Evolutionary conservation across 1,284 basidiomycete species (phyloP), one percentile per base, ranked within the genome.

Genomic region (Mycosarcoma mackinlayi): DNA sequence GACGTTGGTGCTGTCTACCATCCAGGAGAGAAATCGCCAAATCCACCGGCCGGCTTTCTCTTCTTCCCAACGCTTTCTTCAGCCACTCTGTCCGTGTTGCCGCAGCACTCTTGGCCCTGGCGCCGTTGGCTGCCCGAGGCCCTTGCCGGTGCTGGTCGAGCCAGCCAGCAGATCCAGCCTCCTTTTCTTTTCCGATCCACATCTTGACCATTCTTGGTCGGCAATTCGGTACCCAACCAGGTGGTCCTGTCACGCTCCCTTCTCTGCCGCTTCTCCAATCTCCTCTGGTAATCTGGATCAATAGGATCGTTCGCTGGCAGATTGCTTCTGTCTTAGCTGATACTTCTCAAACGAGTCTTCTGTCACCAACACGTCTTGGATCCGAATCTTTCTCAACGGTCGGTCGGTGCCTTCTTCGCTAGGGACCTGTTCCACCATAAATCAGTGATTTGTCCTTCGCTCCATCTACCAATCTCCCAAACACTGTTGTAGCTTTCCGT

Each of bases 401-500:
- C 91, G 87, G 68, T 98, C 94, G 0, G 91, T 92, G 3, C 90
- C 91, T 28, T 90, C 88, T 79, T 94, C 91, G 19, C 90, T 85
- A 0, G 92, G 89, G 0, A 94, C 84, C 28, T 88, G 87, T 83
- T 98, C 96, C 33, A 98, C 85, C 9, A 89, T 87, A n/a, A 75
- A 91, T 88, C 4, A 99, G 85, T 2, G 95, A 90, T 23, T 34
- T 27, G 16, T 60, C 50, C 35, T 94, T 91, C 79, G 95, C 92
- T 4, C 94, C 94, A 21, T 94, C 94, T 0, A 98, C 93, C 75
- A 96, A 93, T 11, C 58, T 57, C 3, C 96, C 95, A 80, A 99
- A 99, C 1, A 98, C 94, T 0, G 94, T 96, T n/a, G n/a, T 80
- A 96, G 93, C 75, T 93, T 92, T 89, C 89, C 59, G 33, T 76